Percentiles rank a stretch among this genome's conserved stretches.
Conservation (phyloP, 2,329 filamentous ascomycete genomes). For the Sclerotinia minor region DNA sequence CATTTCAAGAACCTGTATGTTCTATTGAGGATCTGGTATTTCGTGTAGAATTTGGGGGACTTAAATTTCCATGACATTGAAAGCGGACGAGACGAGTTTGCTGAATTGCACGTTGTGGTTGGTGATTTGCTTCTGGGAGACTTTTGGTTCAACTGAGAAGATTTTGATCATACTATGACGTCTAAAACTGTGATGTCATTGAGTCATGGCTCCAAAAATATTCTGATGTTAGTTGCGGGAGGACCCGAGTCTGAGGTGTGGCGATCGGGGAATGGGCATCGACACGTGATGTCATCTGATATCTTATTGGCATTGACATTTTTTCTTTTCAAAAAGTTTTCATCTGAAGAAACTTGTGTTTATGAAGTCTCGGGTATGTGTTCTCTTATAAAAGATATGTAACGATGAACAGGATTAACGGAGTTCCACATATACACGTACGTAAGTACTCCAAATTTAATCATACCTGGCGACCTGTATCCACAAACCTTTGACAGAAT, state of each 20-base stretch:
- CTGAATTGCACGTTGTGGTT: neutral
- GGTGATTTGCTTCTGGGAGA: neutral
- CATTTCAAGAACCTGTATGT: neutral
- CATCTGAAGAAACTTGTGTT: neutral
- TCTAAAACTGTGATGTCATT: neutral
- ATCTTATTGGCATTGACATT: too few relatives aligned
- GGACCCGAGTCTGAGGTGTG: constrained; percentile 3
- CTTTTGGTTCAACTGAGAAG: neutral
- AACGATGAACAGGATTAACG: neutral
- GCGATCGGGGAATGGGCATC: neutral
- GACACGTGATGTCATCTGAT: neutral
- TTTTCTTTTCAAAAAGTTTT: too few relatives aligned
- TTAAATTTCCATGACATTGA: neutral
- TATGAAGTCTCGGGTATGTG: neutral
- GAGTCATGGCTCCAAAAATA: neutral
- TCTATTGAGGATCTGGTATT: too few relatives aligned
- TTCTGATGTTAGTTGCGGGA: neutral
- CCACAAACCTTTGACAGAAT: neutral
- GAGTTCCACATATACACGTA: neutral
- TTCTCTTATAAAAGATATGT: neutral
- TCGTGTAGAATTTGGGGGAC: neutral
- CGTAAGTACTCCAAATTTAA: neutral
- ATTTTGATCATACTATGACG: neutral
- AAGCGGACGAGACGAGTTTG: neutral
- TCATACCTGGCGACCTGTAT: neutral